phyloP scores from a whole-genome alignment of 2,329 filamentous ascomycete species.

The Aureobasidium sp. region DNA sequence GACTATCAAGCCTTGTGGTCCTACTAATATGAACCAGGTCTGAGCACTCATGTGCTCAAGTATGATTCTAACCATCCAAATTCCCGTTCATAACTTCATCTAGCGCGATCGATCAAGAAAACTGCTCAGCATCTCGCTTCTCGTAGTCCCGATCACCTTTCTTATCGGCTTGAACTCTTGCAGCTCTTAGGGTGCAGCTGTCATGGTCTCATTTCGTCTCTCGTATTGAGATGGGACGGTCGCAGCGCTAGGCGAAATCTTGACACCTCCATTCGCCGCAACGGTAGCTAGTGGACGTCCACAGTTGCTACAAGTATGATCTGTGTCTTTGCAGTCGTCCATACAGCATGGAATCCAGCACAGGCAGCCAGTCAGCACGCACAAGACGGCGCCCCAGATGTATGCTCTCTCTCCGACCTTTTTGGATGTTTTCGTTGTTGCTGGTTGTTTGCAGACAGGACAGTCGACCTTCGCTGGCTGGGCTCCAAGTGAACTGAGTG shows the following conservation, averaged over 20 bases:
- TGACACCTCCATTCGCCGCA: neutral
- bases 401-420: neutral
- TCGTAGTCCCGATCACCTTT: no score
- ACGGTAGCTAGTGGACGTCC: neutral
- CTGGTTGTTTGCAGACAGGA: neutral
- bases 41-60: neutral
- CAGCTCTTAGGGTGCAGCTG: neutral
- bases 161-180: neutral
- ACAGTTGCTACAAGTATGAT: neutral
- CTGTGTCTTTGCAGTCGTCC: neutral
- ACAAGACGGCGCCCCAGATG: neutral
- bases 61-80: neutral
- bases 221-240: neutral
- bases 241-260: neutral
- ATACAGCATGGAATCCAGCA: neutral
- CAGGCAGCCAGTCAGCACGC: neutral
- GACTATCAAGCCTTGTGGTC: neutral
- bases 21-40: neutral
- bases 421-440: neutral
- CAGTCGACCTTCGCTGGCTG: neutral
- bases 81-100: neutral
- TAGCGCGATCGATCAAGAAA: neutral
- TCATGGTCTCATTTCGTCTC: neutral
- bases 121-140: neutral
- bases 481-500: neutral